Conservation (phyloP, 208 protist genomes). For the Strigomonas culicis region DNA sequence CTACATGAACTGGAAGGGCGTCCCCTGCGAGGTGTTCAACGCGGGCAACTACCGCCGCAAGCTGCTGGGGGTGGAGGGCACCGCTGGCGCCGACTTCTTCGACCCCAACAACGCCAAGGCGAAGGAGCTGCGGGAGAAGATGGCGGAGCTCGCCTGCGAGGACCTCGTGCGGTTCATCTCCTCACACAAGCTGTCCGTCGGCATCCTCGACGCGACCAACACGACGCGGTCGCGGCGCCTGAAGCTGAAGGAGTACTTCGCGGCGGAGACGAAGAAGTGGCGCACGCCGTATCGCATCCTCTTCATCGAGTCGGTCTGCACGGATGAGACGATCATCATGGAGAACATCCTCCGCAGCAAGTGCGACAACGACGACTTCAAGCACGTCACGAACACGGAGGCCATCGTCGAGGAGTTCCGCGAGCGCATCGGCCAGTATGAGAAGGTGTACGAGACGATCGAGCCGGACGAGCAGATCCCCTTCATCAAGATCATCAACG, state of each 20-base stretch:
- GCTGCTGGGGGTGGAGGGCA: conserved; percentile 73
- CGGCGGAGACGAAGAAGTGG: conserved; percentile 24
- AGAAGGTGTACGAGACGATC: conserved; percentile 88
- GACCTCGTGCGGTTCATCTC: conserved; percentile 80
- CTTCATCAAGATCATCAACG: conserved; percentile 89
- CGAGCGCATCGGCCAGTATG: conserved; percentile 80
- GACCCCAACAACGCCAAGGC: conserved; percentile 72
- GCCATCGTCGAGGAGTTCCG: conserved; percentile 79
- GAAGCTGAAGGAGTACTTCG: conserved; percentile 67
- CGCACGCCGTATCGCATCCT: conserved; percentile 66
- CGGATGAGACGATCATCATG: conserved; percentile 82
- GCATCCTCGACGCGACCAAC: conserved; percentile 92
- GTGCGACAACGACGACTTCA: conserved; percentile 90
- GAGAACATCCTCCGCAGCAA: conserved; percentile 89
- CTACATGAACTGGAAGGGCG: conserved; percentile 92
- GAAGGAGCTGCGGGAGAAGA: conserved; percentile 72
- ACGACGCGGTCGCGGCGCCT: conserved; percentile 70
- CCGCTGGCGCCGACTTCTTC: conserved; percentile 64
- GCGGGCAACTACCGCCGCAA: conserved; percentile 83
- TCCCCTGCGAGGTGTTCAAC: conserved; percentile 88
- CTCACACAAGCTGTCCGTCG: conserved; percentile 57
- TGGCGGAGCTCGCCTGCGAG: conserved; percentile 83
- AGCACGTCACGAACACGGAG: conserved; percentile 67
- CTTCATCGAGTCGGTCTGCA: conserved; percentile 93
- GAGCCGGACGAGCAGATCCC: conserved; percentile 49